Base-by-base conservation (phyloP, 2,329 filamentous ascomycete species). In the Thielaviopsis musarum region DNA sequence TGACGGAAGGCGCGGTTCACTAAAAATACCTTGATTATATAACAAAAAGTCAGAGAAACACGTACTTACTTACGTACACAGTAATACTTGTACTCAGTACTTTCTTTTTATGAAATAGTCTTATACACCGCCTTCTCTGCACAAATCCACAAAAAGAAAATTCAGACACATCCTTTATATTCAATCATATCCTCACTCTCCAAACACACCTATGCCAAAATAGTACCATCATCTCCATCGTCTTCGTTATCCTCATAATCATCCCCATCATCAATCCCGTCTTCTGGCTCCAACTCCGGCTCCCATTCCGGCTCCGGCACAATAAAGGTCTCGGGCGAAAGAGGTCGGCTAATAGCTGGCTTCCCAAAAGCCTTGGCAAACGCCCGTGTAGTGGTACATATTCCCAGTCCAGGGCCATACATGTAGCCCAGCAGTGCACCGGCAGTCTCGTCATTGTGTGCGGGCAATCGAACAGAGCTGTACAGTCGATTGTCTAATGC, bases 301-400 rank as follows among this genome's bases (percentile, higher is more conserved):
- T 57, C 55, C 17, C 52, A 41, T n/a, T 59, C 53, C 54, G 45
- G 56, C 26, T 17, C n/a, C n/a, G 54, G 53, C 6, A 59, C 58
- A 15, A 59, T 56, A 12, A 59, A 26, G 53, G 53, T 24, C 38
- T 38, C 58, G 12, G 51, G 51, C 5, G 58, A 54, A 6, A 55
- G 24, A 9, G 41, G 41, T 21, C n/a, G 34, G 13, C 26, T 28
- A 26, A 55, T 51, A 2, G 38, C 53, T 15, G 51, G 24, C 48
- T 51, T 45, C 12, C 58, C 48, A 56, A 41, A 52, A 5, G 30
- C 28, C 41, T 51, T 51, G n/a, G 21, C 30, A 24, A 56, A 49
- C 28, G 54, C 51, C 45, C 26, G 34, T n/a, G 52, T 49, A 3
- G 24, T 52, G 12, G 24, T 54, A 17, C 54, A 55, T 24, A 60